Evolutionary conservation across 768 basidiomycete species (phyloP), one percentile per base, ranked within the genome.

Genomic region (Hericium coralloides): DNA sequence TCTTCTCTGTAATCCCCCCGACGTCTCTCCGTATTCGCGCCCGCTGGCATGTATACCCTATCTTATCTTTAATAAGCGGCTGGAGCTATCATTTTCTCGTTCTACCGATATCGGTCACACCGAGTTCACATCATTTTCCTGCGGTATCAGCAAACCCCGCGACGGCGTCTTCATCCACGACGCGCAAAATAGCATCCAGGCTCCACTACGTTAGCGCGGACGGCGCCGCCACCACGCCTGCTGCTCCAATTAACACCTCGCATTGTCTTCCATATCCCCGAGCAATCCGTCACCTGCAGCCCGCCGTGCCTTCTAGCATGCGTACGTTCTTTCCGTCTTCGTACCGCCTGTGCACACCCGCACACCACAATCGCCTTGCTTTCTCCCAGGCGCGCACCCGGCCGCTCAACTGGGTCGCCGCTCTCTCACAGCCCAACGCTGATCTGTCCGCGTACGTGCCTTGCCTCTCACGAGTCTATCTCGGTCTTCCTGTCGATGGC

Each of bases 11-110:
- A 52, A 37, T 52, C 52, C 52, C n/a, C 52, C 49, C 52, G 52
- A 52, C 52, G 52, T 37, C 52, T 39, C 52, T 53, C 52, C 52
- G 52, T 39, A 26, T 15, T 39, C 52, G 12, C 52, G 49, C 38
- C 52, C 9, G 17, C 25, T 38, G 31, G 18, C 37, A 18, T 50
- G 17, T 50, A 17, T 17, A 50, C 49, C 26, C 49, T 17, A 17
- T 22, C 20, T 26, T 17, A 20, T 31, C 49, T 50, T 20, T 9
- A 31, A 31, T 31, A 31, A 31, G 0, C 31, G 31, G 31, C 31
- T 31, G 31, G 31, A 31, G 7, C 31, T 31, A 9, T 31, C 31
- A 31, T 31, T 31, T 31, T 31, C 31, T 31, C 31, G 31, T 31
- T 31, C 31, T 2, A 1, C 31, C 31, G 31, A 31, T 31, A 31